Percentiles rank a stretch among this genome's conserved stretches.
These are phyloP conservation scores for Ogataea pini DNA, from an alignment of 805 yeast species.

Conservation along the genomic window DNA sequence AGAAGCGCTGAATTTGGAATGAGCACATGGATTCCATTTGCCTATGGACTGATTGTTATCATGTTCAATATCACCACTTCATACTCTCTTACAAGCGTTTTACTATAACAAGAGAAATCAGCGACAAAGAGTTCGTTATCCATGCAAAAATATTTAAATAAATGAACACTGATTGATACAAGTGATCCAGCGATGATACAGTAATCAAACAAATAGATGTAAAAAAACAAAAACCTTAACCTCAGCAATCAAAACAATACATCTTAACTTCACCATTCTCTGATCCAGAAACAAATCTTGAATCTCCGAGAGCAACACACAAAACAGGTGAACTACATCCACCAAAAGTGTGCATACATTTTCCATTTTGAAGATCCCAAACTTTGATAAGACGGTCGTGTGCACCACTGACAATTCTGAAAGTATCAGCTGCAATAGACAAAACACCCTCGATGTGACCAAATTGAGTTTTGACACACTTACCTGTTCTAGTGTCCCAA, in stretches of 20 bases:
- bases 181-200: neutral
- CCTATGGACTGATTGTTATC: slow-evolving; percentile 71
- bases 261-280: slow-evolving; percentile 86
- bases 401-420: slow-evolving; percentile 91
- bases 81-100: slow-evolving; percentile 56
- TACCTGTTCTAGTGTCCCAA: slow-evolving; percentile 87
- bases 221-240: neutral
- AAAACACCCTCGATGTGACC: slow-evolving; percentile 99
- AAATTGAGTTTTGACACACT: slow-evolving; percentile 89
- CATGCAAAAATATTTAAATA: neutral
- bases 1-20: slow-evolving; percentile 77
- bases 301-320: slow-evolving; percentile 86
- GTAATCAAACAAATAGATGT: neutral
- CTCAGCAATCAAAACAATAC: slow-evolving; percentile 65
- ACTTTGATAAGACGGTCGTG: slow-evolving; percentile 88
- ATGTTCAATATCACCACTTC: slow-evolving; percentile 66
- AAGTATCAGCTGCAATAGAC: slow-evolving; percentile 95
- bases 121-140: slow-evolving; percentile 11
- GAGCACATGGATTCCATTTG: slow-evolving; percentile 95
- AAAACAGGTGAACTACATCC: slow-evolving; percentile 61
- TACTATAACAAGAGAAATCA: slow-evolving; percentile 36
- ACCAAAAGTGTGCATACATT: slow-evolving; percentile 89
- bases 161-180: neutral
- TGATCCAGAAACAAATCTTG: slow-evolving; percentile 85
- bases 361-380: slow-evolving; percentile 95